Evolutionary conservation across 75 land plant species (phyloP), one percentile per base, ranked within the genome.

Genomic region (Selaginella tamariscina): DNA sequence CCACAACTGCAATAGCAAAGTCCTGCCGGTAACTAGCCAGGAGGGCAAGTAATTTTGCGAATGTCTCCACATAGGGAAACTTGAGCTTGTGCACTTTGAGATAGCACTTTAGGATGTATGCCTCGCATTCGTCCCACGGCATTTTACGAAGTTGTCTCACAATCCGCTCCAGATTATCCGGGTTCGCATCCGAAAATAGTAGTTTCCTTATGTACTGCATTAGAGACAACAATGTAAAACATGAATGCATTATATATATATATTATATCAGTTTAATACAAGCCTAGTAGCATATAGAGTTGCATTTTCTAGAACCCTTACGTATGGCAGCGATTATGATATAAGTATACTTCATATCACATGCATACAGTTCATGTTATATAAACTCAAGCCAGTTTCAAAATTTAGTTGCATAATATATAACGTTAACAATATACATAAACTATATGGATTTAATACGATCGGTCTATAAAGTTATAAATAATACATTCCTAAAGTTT

Each of bases 1-100:
- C 98, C n/a, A 89, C 96, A 66, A 94, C 91, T 67, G 87, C 88
- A 32, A 94, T 88, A 21, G 91, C 88, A 83, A 94, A 94, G 26
- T 84, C 90, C 74, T 94, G 91, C 79, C 89, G 98, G 32, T 94
- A 85, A 32, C 98, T 95, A 66, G 91, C 85, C 32, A 94, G 68
- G 54, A 90, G 82, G 30, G 96, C 88, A 24, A 95, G 89, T 24
- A 94, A 82, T 9, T 87, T 82, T 32, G 98, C 98, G 77, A 94
- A 79, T 73, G 89, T 74, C 63, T 94, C 91, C 59, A 94, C 87
- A 72, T 94, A 95, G 28, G 88, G 84, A 71, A 82, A 94, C 71
- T 94, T 94, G 69, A 94, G 91, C 59, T 79, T 89, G 71, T 94
- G 87, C 74, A 94, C 86, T 74, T 94, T 94, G 86, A 89, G 74